Conservation (phyloP, 345 rosid genomes). For the Citrus sinensis region DNA sequence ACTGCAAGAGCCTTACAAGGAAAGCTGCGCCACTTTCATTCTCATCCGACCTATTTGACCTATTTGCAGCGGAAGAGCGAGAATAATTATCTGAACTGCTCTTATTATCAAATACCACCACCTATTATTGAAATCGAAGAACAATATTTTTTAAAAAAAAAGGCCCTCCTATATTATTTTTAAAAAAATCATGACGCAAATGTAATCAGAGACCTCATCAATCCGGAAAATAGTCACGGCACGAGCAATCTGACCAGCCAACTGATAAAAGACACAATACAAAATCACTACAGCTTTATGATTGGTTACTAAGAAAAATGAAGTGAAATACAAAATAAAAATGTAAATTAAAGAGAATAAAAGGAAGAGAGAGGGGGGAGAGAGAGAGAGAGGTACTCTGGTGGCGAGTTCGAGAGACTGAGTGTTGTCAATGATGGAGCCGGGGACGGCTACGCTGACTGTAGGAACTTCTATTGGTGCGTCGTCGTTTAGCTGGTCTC, state of each 20-base stretch:
- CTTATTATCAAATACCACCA: conserved; percentile 81
- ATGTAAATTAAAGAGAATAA: background rate
- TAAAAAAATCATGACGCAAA: background rate
- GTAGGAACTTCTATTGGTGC: conserved; percentile 44
- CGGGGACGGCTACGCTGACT: conserved; percentile 82
- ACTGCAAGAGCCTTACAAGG: conserved; percentile 73
- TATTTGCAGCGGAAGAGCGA: conserved; percentile 10
- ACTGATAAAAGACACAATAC: conserved; percentile 28
- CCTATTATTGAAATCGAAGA: conserved; percentile 30
- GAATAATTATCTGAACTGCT: conserved; percentile 32
- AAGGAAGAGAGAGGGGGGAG: conserved; percentile 10
- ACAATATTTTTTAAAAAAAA: background rate
- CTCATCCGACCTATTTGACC: conserved; percentile 37
- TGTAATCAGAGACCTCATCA: conserved; percentile 58
- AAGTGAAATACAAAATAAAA: background rate
- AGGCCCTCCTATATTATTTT: too few species aligned
- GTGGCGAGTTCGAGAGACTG: conserved; percentile 95
- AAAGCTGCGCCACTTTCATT: conserved; percentile 74
- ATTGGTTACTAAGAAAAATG: background rate
- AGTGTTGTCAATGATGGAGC: conserved; percentile 90
- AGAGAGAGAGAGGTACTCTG: conserved; percentile 44
- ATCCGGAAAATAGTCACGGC: conserved; percentile 87
- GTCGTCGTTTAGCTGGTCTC: conserved; percentile 19
- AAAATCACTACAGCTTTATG: background rate
- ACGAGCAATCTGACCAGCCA: conserved; percentile 93